phyloP scores from a whole-genome alignment of 2,329 filamentous ascomycete species.

The Neonectria punicea region DNA sequence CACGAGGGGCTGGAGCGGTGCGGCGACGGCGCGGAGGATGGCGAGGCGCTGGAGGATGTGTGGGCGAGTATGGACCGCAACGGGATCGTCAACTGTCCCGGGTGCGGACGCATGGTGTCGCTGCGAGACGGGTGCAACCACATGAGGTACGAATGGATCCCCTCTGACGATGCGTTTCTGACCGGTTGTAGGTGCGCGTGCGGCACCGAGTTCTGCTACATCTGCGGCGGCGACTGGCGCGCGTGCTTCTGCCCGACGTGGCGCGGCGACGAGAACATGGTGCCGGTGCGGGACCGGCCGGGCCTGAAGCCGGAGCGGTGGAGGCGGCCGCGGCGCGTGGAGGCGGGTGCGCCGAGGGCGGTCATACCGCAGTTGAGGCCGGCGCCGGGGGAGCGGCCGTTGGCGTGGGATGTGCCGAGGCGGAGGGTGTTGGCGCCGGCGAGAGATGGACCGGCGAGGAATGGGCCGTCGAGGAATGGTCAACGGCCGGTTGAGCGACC shows the following conservation, averaged over 20 bases:
- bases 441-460: too few relatives aligned
- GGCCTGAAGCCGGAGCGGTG: constrained; percentile 33
- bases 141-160: constrained; percentile 26
- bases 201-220: constrained; percentile 60
- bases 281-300: constrained; percentile 24
- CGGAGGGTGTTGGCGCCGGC: background rate
- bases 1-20: constrained; percentile 27
- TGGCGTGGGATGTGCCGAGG: constrained; percentile 5
- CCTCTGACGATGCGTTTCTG: background rate
- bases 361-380: constrained; percentile 34
- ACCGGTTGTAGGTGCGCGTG: constrained; percentile 52
- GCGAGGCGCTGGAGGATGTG: constrained; percentile 29
- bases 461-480: too few relatives aligned
- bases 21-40: constrained; percentile 9
- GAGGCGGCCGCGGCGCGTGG: constrained; percentile 15
- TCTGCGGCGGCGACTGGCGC: constrained; percentile 56
- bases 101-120: constrained; percentile 35
- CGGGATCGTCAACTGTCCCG: constrained; percentile 35
- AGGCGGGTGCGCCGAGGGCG: background rate
- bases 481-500: too few relatives aligned
- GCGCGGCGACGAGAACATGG: constrained; percentile 13
- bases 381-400: constrained; percentile 7
- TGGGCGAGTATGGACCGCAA: constrained; percentile 42
- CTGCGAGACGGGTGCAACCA: constrained; percentile 41
- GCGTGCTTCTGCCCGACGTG: constrained; percentile 47